Percentiles rank a stretch among this genome's conserved stretches.
Evolutionary conservation across 441 rosid species (phyloP).

Genomic region (Capsella rubella): DNA sequence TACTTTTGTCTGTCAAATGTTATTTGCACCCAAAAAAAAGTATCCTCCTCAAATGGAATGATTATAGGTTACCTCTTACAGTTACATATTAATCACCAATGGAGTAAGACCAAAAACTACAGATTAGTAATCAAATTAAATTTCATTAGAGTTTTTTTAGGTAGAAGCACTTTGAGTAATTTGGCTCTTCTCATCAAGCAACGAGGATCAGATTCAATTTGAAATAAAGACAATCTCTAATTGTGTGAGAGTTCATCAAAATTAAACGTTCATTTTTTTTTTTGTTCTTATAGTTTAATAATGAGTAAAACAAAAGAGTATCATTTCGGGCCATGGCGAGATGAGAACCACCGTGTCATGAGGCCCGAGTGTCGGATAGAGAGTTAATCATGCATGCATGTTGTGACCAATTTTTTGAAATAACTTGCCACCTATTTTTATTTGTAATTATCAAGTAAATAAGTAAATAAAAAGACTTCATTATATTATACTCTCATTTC

Average conservation of each 20-base stretch:
- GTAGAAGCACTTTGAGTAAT: too few species aligned
- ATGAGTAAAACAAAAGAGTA: background rate
- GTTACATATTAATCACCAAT: background rate
- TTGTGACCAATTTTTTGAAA: background rate
- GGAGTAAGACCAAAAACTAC: background rate
- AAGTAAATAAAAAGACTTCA: background rate
- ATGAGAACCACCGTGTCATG: background rate
- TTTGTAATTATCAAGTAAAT: too few species aligned
- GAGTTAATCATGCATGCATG: background rate
- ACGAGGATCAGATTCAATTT: background rate
- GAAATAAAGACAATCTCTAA: background rate
- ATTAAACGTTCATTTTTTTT: background rate
- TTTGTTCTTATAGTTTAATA: background rate
- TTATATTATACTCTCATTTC: slow-evolving; percentile 27
- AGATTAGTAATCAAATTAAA: too few species aligned
- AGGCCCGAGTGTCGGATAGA: background rate
- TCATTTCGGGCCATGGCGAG: slow-evolving; percentile 1
- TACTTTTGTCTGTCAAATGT: background rate
- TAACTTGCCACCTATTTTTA: background rate
- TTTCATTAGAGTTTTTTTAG: too few species aligned
- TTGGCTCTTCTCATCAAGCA: background rate
- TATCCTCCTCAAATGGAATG: too few species aligned
- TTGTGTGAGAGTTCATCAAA: too few species aligned
- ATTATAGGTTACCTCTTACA: too few species aligned
- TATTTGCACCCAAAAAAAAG: background rate